phyloP scores from a whole-genome alignment of 495 filamentous ascomycete genomes.

The Xeromyces bisporus region DNA sequence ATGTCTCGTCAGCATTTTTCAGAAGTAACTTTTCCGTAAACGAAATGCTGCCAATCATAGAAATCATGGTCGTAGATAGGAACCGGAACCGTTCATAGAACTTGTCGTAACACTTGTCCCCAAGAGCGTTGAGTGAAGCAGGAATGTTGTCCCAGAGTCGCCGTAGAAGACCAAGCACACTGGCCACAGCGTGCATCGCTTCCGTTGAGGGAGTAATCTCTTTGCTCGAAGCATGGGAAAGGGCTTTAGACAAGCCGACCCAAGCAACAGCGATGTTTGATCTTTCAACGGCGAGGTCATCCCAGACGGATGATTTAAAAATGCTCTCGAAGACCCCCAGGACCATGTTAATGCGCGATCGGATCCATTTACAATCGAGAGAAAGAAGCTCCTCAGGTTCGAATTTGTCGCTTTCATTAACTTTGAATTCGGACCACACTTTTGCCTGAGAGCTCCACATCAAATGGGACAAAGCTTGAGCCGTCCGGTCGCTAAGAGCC shows the following conservation, averaged over 20 bases:
- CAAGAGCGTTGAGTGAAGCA: conserved; percentile 19
- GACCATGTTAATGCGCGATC: conserved; percentile 44
- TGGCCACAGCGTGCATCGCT: conserved; percentile 59
- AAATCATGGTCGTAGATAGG: conserved; percentile 43
- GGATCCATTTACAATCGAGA: conserved; percentile 77
- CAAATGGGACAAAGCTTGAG: conserved; percentile 47
- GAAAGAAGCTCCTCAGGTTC: conserved; percentile 56
- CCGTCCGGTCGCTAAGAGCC: conserved; percentile 33
- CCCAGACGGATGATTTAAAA: conserved; percentile 38
- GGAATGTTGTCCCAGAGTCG: conserved; percentile 43
- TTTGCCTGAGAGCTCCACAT: conserved; percentile 47
- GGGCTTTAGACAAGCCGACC: conserved; percentile 45
- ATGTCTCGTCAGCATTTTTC: conserved; percentile 23
- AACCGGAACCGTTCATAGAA: conserved; percentile 46
- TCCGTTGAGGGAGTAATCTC: conserved; percentile 82
- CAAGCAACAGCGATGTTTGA: conserved; percentile 43
- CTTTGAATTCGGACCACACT: conserved; percentile 56
- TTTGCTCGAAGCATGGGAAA: conserved; percentile 65
- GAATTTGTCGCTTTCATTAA: conserved; percentile 38
- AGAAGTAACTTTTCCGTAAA: conserved; percentile 62
- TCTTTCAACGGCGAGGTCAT: conserved; percentile 23
- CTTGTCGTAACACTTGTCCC: conserved; percentile 9
- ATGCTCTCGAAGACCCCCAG: conserved; percentile 47
- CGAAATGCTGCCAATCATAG: conserved; percentile 48
- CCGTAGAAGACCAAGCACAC: conserved; percentile 47